These are phyloP conservation scores for Biscogniauxia marginata DNA, from an alignment of 2,329 filamentous ascomycete species.

Conservation along the genomic window DNA sequence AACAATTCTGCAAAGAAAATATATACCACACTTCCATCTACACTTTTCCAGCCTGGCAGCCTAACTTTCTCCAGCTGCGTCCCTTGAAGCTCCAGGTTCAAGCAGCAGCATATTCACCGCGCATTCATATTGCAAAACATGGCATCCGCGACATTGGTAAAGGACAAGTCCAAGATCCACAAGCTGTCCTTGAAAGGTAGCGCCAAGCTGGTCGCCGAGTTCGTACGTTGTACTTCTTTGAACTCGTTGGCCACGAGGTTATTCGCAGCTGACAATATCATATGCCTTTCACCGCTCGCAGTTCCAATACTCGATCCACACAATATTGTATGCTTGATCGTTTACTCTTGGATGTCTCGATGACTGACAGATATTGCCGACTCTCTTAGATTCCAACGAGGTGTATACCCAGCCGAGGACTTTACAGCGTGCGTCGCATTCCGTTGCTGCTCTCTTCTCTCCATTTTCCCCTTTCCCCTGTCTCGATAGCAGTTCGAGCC, in stretches of 20 bases:
- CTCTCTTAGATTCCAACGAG: constrained; percentile 71
- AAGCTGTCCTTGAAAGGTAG: constrained; percentile 86
- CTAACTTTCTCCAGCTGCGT: too few species aligned
- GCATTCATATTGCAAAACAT: constrained; percentile 17
- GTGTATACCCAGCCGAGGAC: constrained; percentile 89
- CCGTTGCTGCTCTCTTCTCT: neutral
- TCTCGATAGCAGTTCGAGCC: too few species aligned
- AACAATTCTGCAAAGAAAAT: constrained; percentile 19
- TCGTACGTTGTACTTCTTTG: constrained; percentile 58
- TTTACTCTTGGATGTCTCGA: neutral
- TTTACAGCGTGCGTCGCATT: constrained; percentile 74
- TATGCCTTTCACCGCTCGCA: constrained; percentile 30
- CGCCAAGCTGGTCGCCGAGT: constrained; percentile 89
- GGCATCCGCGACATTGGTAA: constrained; percentile 37
- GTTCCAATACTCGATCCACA: constrained; percentile 98
- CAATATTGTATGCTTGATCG: constrained; percentile 68
- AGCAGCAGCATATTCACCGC: too few species aligned
- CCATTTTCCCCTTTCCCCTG: neutral
- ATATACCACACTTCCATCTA: neutral
- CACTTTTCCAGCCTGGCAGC: too few species aligned
- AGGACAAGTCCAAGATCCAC: constrained; percentile 85
- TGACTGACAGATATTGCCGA: neutral
- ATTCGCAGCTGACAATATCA: neutral
- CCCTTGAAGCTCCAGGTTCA: too few species aligned
- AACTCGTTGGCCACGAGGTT: constrained; percentile 2